These are phyloP conservation scores for Dothidotthia symphoricarpi DNA, from an alignment of 2,329 filamentous ascomycete genomes.

Conservation along the genomic window DNA sequence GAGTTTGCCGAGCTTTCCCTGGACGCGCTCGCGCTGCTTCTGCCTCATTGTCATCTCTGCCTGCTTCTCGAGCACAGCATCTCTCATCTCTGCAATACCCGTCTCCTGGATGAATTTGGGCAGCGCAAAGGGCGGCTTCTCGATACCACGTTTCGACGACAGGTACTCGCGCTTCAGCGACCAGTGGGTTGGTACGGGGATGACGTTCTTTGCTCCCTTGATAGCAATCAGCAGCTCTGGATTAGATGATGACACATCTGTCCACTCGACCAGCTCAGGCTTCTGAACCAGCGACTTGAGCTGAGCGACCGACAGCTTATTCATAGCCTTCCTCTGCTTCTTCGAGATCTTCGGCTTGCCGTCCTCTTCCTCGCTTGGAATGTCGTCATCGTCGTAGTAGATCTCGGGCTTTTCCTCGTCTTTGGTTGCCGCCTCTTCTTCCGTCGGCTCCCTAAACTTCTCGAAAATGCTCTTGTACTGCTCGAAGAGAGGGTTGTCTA, in stretches of 20 bases:
- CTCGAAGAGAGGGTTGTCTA: slow-evolving; percentile 74
- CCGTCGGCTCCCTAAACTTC: slow-evolving; percentile 62
- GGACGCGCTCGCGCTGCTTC: slow-evolving; percentile 90
- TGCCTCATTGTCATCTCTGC: slow-evolving; percentile 89
- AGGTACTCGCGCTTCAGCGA: slow-evolving; percentile 94
- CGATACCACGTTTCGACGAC: slow-evolving; percentile 93
- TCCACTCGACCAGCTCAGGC: slow-evolving; percentile 96
- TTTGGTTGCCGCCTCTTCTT: slow-evolving; percentile 57
- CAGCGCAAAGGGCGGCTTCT: slow-evolving; percentile 88
- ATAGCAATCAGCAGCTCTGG: slow-evolving; percentile 88
- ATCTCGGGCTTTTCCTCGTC: slow-evolving; percentile 74
- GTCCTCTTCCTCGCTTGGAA: slow-evolving; percentile 80
- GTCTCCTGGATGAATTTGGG: slow-evolving; percentile 98
- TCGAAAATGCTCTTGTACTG: slow-evolving; percentile 81
- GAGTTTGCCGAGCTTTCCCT: slow-evolving; percentile 93
- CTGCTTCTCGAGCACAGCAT: slow-evolving; percentile 93
- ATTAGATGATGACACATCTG: slow-evolving; percentile 87
- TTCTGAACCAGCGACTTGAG: slow-evolving; percentile 88
- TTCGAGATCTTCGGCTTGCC: slow-evolving; percentile 74
- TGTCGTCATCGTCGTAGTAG: slow-evolving; percentile 78
- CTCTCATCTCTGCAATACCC: slow-evolving; percentile 96
- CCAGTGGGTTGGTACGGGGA: slow-evolving; percentile 93
- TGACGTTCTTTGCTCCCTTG: slow-evolving; percentile 91
- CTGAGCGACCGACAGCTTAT: slow-evolving; percentile 90
- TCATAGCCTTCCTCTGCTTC: slow-evolving; percentile 88